These are phyloP conservation scores for Ascobolus immersus DNA, from an alignment of 495 filamentous ascomycete species.

Conservation along the genomic window DNA sequence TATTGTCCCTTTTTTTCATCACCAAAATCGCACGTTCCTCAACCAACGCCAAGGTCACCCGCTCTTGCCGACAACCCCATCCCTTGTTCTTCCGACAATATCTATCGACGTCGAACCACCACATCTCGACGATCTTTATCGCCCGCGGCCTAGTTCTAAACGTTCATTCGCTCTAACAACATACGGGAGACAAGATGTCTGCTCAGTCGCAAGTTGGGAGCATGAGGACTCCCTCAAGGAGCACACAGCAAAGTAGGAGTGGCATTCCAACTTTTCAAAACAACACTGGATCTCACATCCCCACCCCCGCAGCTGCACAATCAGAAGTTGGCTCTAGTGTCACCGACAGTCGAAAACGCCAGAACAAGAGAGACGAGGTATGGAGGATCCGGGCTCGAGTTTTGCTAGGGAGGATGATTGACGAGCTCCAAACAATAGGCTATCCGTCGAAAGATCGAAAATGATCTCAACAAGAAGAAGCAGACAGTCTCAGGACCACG, in stretches of 20 bases:
- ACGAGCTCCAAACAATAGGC: slow-evolving; percentile 29
- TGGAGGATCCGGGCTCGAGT: slow-evolving; percentile 13
- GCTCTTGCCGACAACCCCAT: too few relatives aligned
- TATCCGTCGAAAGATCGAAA: slow-evolving; percentile 88
- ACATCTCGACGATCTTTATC: too few relatives aligned
- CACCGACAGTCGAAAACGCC: slow-evolving; percentile 74
- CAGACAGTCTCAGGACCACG: slow-evolving; percentile 44
- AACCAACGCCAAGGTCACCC: too few relatives aligned
- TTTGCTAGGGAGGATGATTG: not conserved
- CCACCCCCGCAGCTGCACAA: slow-evolving; percentile 9
- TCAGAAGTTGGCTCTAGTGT: slow-evolving; percentile 37
- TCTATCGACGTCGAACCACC: too few relatives aligned
- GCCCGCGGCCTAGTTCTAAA: too few relatives aligned
- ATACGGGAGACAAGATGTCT: too few relatives aligned
- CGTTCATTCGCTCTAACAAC: too few relatives aligned
- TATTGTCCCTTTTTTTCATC: too few relatives aligned
- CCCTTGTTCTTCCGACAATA: too few relatives aligned
- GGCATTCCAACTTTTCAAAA: not conserved
- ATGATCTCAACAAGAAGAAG: slow-evolving; percentile 93
- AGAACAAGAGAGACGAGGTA: slow-evolving; percentile 96
- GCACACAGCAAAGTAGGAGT: not conserved
- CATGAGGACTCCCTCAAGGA: not conserved
- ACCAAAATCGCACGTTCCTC: too few relatives aligned
- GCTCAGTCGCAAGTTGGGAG: too few relatives aligned
- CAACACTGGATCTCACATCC: slow-evolving; percentile 6